Conservation (phyloP, 129 eudicot species). For the Helichrysum umbraculigerum region DNA sequence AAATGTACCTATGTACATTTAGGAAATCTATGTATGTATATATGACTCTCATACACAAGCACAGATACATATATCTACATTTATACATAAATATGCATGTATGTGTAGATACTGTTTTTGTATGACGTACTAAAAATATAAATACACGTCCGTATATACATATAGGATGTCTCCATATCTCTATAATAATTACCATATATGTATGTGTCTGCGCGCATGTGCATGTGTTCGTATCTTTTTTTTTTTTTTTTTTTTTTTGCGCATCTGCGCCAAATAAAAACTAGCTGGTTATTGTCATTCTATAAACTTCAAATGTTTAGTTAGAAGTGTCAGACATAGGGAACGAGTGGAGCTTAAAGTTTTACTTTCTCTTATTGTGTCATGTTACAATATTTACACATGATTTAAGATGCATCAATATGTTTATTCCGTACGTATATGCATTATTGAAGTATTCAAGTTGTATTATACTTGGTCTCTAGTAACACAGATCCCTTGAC, state of each 20-base stretch:
- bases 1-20: too few species aligned
- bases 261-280: neutral
- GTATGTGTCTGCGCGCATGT: neutral
- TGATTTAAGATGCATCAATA: neutral
- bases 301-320: neutral
- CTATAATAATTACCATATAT: neutral
- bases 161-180: neutral
- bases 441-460: neutral
- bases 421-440: neutral
- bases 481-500: slow-evolving; percentile 15
- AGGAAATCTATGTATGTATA: neutral
- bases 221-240: too few species aligned
- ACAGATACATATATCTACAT: too few species aligned
- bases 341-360: neutral
- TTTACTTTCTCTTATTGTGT: neutral
- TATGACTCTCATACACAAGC: too few species aligned
- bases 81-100: neutral
- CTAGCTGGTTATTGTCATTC: neutral
- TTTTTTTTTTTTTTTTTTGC: too few species aligned
- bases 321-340: neutral
- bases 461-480: neutral
- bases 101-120: neutral
- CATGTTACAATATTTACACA: neutral
- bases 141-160: neutral
- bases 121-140: neutral